Base-by-base conservation (phyloP, 805 yeast genomes). In the Yarrowia sp. region DNA sequence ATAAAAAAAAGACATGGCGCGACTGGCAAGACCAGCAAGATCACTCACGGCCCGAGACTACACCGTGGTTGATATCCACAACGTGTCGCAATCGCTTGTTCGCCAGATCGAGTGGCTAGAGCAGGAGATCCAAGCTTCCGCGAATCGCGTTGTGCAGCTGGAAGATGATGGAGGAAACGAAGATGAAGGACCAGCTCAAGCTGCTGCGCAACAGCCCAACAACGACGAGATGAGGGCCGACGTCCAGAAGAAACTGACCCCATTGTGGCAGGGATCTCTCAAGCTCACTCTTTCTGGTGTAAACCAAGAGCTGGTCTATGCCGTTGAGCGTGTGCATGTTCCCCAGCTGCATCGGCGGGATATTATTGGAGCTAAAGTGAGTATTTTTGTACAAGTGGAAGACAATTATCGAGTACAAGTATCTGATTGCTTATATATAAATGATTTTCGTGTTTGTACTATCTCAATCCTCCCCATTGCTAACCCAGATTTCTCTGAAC, bases 21-120 rank as follows among this genome's bases (percentile, higher is more conserved):
- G 41, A 33, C 22, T 51, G 41, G 41, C 40, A 22, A 22, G 30
- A 33, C 26, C 28, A 2, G 26, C 32, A 28, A 30, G 38, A 30
- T 7, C 54, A 2, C 26, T n/a, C 19, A 30, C 56, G 33, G 32
- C 43, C 2, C 19, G 16, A 14, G 32, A 5, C 19, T 54, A 36
- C 35, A 54, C 61, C 30, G 64, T 70, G 2, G 62, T 70, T n/a
- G 71, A 70, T 33, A 51, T 67, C 12, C 46, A 62, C 36, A 65
- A 69, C 59, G 69, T 72, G 36, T 62, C 72, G 21, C 64, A 49
- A 19, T 73, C 77, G 61, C 72, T 72, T 62, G 72, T 70, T 64
- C 71, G 70, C 65, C 74, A 72, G 67, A 68, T 75, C 11, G 68
- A 69, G n/a, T 24, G 33, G 32, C 28, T 67, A 16, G 62, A 44